Evolutionary conservation across 2,329 filamentous ascomycete species (phyloP).

Genomic region (Epichloe elymi): DNA sequence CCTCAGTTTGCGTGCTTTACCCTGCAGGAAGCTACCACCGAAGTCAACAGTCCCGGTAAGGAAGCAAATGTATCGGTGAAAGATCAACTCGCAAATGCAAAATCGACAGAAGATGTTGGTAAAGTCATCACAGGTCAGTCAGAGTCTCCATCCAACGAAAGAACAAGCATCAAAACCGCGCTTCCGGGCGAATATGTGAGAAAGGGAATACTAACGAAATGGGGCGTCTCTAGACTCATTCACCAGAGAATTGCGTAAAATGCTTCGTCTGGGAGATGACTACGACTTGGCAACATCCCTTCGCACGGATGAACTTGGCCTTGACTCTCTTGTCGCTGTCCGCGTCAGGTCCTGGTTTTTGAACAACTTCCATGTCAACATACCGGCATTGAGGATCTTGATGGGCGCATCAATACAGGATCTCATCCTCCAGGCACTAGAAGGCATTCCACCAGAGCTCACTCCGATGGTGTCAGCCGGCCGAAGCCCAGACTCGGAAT

Average conservation of each 20-base stretch:
- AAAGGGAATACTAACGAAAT: neutral
- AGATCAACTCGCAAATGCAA: neutral
- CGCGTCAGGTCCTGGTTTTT: constrained; percentile 36
- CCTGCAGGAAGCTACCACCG: neutral
- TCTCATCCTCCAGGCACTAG: constrained; percentile 3
- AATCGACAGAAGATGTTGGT: neutral
- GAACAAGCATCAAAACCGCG: neutral
- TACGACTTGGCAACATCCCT: neutral
- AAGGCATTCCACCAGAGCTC: neutral
- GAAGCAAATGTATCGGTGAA: neutral
- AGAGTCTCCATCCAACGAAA: neutral
- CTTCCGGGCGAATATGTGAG: too few species aligned
- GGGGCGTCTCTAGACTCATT: neutral
- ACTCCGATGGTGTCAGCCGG: neutral
- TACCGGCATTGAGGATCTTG: constrained; percentile 30
- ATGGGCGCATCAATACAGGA: constrained; percentile 8
- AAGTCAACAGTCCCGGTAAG: neutral
- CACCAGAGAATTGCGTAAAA: neutral
- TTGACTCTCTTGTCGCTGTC: constrained; percentile 20
- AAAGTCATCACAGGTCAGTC: neutral
- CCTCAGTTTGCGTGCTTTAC: neutral
- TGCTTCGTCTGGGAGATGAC: neutral
- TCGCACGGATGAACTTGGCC: constrained; percentile 10
- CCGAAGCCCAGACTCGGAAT: neutral
- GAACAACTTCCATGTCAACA: constrained; percentile 27